A percentile compares a stretch with the other conserved stretches of the same genome.
phyloP scores from a whole-genome alignment of 164 flowering plant genomes.

The Tinospora cordifolia region DNA sequence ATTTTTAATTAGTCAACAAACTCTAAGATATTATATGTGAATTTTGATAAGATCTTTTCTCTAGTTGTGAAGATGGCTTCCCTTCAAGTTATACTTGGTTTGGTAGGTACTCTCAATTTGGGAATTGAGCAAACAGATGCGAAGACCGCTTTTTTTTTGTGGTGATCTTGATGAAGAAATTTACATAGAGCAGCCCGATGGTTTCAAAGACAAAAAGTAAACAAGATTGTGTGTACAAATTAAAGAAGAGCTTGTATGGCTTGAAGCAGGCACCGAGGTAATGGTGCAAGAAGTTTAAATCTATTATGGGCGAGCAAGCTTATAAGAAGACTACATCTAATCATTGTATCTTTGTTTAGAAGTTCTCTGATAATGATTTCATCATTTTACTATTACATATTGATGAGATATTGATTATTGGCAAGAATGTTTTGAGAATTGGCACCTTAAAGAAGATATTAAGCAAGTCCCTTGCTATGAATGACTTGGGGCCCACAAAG shows the following conservation, averaged over 20 bases:
- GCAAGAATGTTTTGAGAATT: not conserved
- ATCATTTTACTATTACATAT: not conserved
- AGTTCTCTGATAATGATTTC: not conserved
- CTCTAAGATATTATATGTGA: no score
- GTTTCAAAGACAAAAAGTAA: no score
- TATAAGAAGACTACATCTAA: not conserved
- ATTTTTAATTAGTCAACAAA: no score
- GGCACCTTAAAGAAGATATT: not conserved
- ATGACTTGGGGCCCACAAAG: conserved; percentile 1
- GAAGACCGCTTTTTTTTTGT: not conserved
- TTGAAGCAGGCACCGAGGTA: not conserved
- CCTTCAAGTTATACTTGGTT: not conserved
- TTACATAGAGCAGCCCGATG: no score
- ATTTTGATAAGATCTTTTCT: not conserved
- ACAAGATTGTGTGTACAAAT: no score
- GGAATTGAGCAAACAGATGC: not conserved
- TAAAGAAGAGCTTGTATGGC: not conserved
- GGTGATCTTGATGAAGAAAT: no score
- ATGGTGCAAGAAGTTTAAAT: not conserved
- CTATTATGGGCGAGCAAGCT: no score
- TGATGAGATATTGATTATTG: conserved; percentile 8
- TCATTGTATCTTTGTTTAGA: not conserved
- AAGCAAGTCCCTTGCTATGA: conserved; percentile 2
- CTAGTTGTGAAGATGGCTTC: not conserved
- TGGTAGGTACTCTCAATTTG: not conserved